Conservation (phyloP, 352 stramenopile species). For the Globisporangium polare region DNA sequence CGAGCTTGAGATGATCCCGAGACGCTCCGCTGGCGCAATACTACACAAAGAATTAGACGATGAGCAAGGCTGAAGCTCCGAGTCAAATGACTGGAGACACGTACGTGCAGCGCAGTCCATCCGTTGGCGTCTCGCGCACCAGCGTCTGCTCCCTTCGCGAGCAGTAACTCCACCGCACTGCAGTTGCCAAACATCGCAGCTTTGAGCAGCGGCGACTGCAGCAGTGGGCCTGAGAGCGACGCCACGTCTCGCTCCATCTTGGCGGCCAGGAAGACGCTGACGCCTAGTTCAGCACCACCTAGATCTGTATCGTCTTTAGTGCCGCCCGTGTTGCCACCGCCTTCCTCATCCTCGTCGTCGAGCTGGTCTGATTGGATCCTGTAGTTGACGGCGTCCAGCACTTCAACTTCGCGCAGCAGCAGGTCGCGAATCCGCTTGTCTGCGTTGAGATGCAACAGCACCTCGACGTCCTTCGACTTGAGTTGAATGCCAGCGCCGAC, state of each 20-base stretch:
- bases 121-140: slow-evolving; percentile 45
- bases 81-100: too few relatives aligned
- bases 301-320: neutral
- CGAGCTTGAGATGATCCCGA: slow-evolving; percentile 29
- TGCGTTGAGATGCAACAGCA: slow-evolving; percentile 26
- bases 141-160: slow-evolving; percentile 32
- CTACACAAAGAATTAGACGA: slow-evolving; percentile 17
- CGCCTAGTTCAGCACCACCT: slow-evolving; percentile 18
- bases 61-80: too few relatives aligned
- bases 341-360: neutral
- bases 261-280: slow-evolving; percentile 34
- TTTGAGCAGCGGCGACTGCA: slow-evolving; percentile 39
- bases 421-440: slow-evolving; percentile 22
- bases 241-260: slow-evolving; percentile 28
- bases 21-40: slow-evolving; percentile 42
- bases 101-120: slow-evolving; percentile 62
- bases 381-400: slow-evolving; percentile 29
- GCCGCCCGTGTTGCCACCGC: neutral
- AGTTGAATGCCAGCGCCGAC: slow-evolving; percentile 24
- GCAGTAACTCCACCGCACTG: slow-evolving; percentile 30
- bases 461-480: slow-evolving; percentile 24
- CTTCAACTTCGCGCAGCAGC: slow-evolving; percentile 37
- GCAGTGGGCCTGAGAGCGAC: slow-evolving; percentile 19
- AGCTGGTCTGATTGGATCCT: neutral
- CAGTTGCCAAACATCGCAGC: slow-evolving; percentile 48